These are phyloP conservation scores for Lentinula raphanica DNA, from an alignment of 768 basidiomycete species.

Conservation along the genomic window DNA sequence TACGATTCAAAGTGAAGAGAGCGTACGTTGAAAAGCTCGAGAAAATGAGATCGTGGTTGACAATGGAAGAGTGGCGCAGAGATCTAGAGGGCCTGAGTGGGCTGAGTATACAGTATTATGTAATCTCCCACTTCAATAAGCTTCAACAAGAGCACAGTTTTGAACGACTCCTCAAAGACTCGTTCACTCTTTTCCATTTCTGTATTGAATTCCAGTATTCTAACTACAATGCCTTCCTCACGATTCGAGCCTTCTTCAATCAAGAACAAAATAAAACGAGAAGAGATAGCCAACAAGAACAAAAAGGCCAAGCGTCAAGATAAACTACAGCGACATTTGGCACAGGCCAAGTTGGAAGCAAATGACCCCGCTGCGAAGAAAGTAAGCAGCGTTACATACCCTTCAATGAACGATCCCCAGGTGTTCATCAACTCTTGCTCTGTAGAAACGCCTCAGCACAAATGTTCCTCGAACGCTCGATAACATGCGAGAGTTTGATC, in stretches of 20 bases:
- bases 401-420: not conserved
- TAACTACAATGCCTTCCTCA: slow-evolving; percentile 24
- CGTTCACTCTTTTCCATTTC: too few species aligned
- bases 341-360: slow-evolving; percentile 70
- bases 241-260: slow-evolving; percentile 65
- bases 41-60: too few species aligned
- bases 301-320: slow-evolving; percentile 76
- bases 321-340: slow-evolving; percentile 78
- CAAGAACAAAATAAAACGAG: slow-evolving; percentile 85
- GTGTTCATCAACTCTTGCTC: not conserved
- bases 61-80: too few species aligned
- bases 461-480: slow-evolving; percentile 92
- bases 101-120: too few species aligned
- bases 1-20: not conserved
- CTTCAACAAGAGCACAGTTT: too few species aligned
- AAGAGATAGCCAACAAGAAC: slow-evolving; percentile 64
- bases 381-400: slow-evolving; percentile 46
- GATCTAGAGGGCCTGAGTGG: too few species aligned
- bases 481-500: slow-evolving; percentile 85
- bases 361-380: slow-evolving; percentile 74
- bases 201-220: too few species aligned
- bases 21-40: not conserved
- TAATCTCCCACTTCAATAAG: too few species aligned
- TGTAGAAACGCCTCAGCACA: slow-evolving; percentile 72
- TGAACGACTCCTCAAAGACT: too few species aligned